Evolutionary conservation across 805 yeast genomes (phyloP).

Genomic region (Wickerhamomyces hampshirensis): DNA sequence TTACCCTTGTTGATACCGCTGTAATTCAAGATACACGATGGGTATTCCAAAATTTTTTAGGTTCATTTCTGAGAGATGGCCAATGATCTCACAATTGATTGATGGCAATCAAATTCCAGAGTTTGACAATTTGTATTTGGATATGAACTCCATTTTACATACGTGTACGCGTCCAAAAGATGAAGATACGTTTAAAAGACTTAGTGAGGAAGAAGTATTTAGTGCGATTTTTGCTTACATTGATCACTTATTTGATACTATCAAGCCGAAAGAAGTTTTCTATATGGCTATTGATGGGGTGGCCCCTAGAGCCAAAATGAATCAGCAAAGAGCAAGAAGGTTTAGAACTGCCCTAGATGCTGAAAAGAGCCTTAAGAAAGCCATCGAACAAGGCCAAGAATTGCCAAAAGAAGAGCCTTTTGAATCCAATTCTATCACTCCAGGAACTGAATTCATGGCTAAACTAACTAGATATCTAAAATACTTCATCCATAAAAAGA

Average conservation of each 20-base stretch:
- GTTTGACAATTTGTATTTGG: constrained; percentile 90
- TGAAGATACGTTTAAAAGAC: constrained; percentile 54
- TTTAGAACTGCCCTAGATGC: constrained; percentile 92
- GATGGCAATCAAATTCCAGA: constrained; percentile 84
- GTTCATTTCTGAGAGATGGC: constrained; percentile 99
- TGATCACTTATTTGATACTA: constrained; percentile 85
- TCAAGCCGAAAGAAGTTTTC: constrained; percentile 79
- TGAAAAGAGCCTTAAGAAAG: constrained; percentile 25
- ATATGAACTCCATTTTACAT: constrained; percentile 96
- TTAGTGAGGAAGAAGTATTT: constrained; percentile 89
- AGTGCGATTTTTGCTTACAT: constrained; percentile 91
- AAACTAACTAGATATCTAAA: constrained; percentile 74
- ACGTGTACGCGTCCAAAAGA: constrained; percentile 88
- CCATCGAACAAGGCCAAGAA: not conserved
- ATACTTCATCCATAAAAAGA: constrained; percentile 90
- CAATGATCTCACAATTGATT: constrained; percentile 81
- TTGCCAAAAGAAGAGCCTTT: constrained; percentile 81
- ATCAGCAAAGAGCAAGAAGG: constrained; percentile 92
- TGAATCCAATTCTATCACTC: constrained; percentile 97
- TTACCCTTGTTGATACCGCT: too few species aligned
- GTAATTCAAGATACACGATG: too few species aligned
- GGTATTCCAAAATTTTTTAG: constrained; percentile 98
- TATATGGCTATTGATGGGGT: constrained; percentile 99
- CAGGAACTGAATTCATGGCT: constrained; percentile 98
- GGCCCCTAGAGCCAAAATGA: constrained; percentile 98